phyloP scores from a whole-genome alignment of 2,329 filamentous ascomycete species.

The Cryphonectria nitschkei region DNA sequence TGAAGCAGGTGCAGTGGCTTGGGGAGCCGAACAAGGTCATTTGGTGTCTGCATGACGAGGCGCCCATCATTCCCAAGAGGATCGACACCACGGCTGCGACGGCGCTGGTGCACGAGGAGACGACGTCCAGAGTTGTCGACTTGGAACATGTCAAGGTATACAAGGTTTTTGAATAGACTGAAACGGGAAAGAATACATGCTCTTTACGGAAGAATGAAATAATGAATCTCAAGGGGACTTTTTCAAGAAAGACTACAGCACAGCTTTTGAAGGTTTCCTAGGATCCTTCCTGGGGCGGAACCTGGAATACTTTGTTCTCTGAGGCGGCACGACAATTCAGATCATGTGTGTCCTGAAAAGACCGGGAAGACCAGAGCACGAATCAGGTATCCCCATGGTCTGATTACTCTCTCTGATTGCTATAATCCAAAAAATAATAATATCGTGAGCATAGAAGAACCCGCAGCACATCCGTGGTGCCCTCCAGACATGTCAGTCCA shows the following conservation, averaged over 20 bases:
- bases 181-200: no score
- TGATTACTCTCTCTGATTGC: not conserved
- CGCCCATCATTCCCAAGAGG: constrained; percentile 9
- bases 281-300: no score
- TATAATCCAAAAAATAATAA: not conserved
- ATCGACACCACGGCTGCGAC: constrained; percentile 18
- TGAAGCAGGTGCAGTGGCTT: constrained; percentile 12
- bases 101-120: constrained; percentile 15
- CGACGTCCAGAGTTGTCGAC: constrained; percentile 1
- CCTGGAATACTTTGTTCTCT: no score
- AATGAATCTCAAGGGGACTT: no score
- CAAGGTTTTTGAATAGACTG: not conserved
- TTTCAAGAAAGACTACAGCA: no score
- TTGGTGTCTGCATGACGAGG: constrained; percentile 20
- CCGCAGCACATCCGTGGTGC: no score
- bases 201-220: no score
- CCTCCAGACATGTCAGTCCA: not conserved
- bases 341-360: no score
- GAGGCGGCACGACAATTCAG: no score
- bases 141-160: constrained; percentile 14
- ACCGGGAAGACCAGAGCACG: no score
- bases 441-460: not conserved
- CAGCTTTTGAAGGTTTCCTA: no score
- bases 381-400: no score
- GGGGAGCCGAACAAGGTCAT: constrained; percentile 16